Evolutionary conservation across 768 basidiomycete species (phyloP), one percentile per base, ranked within the genome.

Genomic region (Leccinum olivaceopallidum): DNA sequence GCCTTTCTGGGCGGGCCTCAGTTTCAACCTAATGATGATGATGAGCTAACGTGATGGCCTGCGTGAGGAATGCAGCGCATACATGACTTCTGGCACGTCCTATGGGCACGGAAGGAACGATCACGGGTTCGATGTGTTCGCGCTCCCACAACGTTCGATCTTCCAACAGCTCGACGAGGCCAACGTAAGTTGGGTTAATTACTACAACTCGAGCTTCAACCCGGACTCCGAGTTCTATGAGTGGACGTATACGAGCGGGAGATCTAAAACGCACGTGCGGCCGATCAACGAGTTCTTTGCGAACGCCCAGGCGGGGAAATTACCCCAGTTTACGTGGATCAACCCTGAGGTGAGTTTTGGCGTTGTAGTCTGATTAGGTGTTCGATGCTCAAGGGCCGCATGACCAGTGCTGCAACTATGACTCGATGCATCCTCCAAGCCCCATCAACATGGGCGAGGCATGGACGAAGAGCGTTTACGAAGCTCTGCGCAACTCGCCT

Each of bases 181-280:
- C 24, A 69, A 71, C 16, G 37, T 70, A 6, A 71, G 61, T 2
- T 70, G 69, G 69, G 39, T 18, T 22, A 70, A 70, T 32, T 71
- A 71, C 37, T 70, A 71, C 44, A 70, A 70, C 57, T 70, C 69
- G 1, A 70, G 69, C 42, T 70, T 70, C 61, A 64, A 67, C 37
- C 69, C 69, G 3, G 69, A 70, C 4, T 48, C 69, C n/a, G 57
- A 62, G 3, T 71, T 70, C 14, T 70, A 70, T 20, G 9, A 10
- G 9, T 70, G 69, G 69, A 70, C 69, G 1, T 10, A 57, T 10
- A 54, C 54, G 5, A 67, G 58, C 7, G 69, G 69, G 18, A 57
- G 65, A 20, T 57, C 58, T 0, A 24, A 57, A 6, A 69, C 69
- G 0, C 42, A 70, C 16, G 65, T 70, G 18, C 10, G 26, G 28